Conservation (phyloP, 345 rosid species). For the Boechera divaricarpa region DNA sequence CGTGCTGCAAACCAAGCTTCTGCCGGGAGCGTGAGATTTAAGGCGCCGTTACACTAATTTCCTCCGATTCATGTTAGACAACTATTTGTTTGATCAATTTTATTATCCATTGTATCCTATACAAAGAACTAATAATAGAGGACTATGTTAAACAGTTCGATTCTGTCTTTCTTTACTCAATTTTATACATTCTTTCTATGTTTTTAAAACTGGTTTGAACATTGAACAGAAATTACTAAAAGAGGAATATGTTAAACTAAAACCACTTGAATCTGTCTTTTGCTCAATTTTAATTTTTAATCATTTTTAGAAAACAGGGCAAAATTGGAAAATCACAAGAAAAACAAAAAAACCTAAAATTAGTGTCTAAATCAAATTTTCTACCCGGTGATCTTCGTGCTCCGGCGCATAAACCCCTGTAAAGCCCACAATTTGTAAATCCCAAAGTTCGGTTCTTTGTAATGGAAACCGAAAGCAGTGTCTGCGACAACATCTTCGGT, state of each 20-base stretch:
- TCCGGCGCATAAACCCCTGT: conserved; percentile 34
- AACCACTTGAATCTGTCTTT: background rate
- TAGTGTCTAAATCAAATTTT: background rate
- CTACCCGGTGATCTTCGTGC: background rate
- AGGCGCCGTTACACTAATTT: conserved; percentile 23
- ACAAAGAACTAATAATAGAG: conserved; percentile 9
- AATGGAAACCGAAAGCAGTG: conserved; percentile 38
- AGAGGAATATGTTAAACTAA: background rate
- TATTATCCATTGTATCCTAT: conserved; percentile 6
- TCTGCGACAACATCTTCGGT: conserved; percentile 34
- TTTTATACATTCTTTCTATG: background rate
- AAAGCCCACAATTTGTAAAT: background rate
- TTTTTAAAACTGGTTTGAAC: background rate
- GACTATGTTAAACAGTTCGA: background rate
- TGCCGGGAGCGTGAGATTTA: conserved; percentile 71
- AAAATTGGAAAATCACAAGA: conserved; percentile 22
- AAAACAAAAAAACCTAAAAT: conserved; percentile 17
- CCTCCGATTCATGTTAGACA: background rate
- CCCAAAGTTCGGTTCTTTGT: conserved; percentile 5
- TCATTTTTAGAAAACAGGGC: background rate
- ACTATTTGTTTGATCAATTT: background rate
- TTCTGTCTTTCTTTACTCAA: too few relatives aligned
- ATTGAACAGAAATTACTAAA: background rate
- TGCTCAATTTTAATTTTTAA: background rate
- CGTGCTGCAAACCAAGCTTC: conserved; percentile 97